Base-by-base conservation (phyloP, 2,329 filamentous ascomycete genomes). In the Alternaria novae-zelandiae region DNA sequence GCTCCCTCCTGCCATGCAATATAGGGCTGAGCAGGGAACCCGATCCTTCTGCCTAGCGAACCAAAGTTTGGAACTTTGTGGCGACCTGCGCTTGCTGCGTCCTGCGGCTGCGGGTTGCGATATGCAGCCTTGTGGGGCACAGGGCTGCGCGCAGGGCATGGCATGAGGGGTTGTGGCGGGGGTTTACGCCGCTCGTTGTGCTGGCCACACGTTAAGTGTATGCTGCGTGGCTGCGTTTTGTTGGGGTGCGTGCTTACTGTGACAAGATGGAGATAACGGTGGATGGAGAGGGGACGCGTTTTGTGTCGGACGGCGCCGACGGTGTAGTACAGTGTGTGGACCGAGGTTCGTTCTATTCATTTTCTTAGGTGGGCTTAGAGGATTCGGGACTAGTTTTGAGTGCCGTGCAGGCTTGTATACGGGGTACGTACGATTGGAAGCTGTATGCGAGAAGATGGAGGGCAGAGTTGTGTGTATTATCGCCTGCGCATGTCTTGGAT, bases 11-110 rank as follows among this genome's bases (percentile, higher is more conserved):
- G 51, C 53, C 53, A 44, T 54, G 21, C 32, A 20, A 54, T 28
- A 54, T 54, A 54, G 53, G 53, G 53, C 53, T 54, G 36, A 53
- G 36, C 49, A 53, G 20, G 49, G 49, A 21, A 51, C 12, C 5
- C 2, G 20, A 53, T 51, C 49, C 28, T 51, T 51, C 49, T n/a
- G 15, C 15, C 28, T 51, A 25, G 49, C 30, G 36, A 41, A 41
- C 36, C 36, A 41, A 17, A 41, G 15, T 41, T 41, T 41, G 36
- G 4, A 3, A 8, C 4, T 36, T 6, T 32, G 49, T 53, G 30
- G 28, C 49, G 30, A 36, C 20, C 49, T 51, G 26, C 20, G 17
- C 41, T 13, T 51, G 49, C 26, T 21, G 28, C 9, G 36, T 51
- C 28, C 49, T 51, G 28, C 30, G 13, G 28, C 36, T 11, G 49